Evolutionary conservation across 495 filamentous ascomycete genomes (phyloP).

Genomic region (Halenospora varia): DNA sequence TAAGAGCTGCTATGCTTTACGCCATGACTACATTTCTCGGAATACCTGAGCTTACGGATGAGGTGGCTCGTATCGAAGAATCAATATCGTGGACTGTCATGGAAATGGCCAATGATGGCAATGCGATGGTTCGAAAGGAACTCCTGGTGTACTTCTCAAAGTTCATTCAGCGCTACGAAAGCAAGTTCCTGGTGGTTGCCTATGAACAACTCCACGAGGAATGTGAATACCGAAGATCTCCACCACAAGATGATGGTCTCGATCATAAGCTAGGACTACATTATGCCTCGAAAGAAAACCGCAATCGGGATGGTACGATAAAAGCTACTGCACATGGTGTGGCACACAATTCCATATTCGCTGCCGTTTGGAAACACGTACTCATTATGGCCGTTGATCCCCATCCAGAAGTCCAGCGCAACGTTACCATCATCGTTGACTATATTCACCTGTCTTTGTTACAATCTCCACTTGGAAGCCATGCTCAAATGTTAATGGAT

Average conservation of each 20-base stretch:
- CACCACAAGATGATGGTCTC: conserved; percentile 45
- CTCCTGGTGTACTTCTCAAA: conserved; percentile 89
- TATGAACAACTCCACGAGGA: conserved; percentile 90
- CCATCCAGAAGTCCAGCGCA: conserved; percentile 85
- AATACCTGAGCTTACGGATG: conserved; percentile 87
- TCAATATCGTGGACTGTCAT: conserved; percentile 78
- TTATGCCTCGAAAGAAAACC: conserved; percentile 44
- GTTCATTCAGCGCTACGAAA: conserved; percentile 87
- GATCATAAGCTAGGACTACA: conserved; percentile 54
- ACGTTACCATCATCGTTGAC: conserved; percentile 77
- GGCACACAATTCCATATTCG: conserved; percentile 83
- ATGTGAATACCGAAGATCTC: conserved; percentile 55
- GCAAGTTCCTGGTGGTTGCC: conserved; percentile 85
- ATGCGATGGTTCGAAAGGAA: conserved; percentile 88
- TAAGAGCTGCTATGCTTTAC: conserved; percentile 87
- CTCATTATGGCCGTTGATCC: conserved; percentile 89
- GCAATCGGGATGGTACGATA: conserved; percentile 45
- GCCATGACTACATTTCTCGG: conserved; percentile 91
- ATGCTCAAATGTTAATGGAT: conserved; percentile 69
- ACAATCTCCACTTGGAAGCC: conserved; percentile 66
- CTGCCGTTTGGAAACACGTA: conserved; percentile 90
- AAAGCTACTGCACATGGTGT: conserved; percentile 48
- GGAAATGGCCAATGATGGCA: conserved; percentile 85
- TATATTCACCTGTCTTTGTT: conserved; percentile 74
- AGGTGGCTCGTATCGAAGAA: conserved; percentile 87